A percentile compares a stretch with the other conserved stretches of the same genome.
These are phyloP conservation scores for Akanthomyces dipterigenus DNA, from an alignment of 2,329 filamentous ascomycete species.

Conservation along the genomic window DNA sequence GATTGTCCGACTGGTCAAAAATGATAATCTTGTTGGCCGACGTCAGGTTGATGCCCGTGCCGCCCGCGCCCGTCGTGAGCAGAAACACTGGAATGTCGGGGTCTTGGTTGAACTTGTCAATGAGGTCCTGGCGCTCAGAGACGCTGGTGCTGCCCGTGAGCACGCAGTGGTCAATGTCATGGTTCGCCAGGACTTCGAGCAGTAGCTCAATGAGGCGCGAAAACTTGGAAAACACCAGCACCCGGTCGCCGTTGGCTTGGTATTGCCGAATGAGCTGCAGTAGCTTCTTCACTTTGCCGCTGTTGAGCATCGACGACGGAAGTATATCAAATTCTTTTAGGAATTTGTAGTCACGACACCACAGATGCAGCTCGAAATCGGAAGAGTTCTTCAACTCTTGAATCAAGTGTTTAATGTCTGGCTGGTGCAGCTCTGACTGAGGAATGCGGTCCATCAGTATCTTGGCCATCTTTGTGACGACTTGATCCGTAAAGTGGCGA, in stretches of 20 bases:
- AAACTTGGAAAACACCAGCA: constrained; percentile 90
- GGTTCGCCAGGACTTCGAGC: constrained; percentile 68
- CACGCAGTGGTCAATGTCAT: constrained; percentile 71
- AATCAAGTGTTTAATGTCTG: constrained; percentile 45
- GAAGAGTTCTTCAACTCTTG: constrained; percentile 52
- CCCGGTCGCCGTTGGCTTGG: constrained; percentile 73
- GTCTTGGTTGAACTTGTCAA: constrained; percentile 78
- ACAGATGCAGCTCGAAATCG: constrained; percentile 59
- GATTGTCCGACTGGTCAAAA: constrained; percentile 95
- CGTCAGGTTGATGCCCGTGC: constrained; percentile 94
- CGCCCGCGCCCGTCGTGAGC: constrained; percentile 86
- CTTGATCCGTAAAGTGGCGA: constrained; percentile 68
- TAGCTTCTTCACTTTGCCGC: constrained; percentile 81
- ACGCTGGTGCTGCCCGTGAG: constrained; percentile 82
- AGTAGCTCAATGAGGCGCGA: constrained; percentile 87
- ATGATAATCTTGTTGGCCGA: constrained; percentile 97
- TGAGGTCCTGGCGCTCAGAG: constrained; percentile 74
- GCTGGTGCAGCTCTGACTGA: constrained; percentile 45
- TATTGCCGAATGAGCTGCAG: constrained; percentile 67
- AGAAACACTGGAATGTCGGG: constrained; percentile 80
- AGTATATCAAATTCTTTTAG: constrained; percentile 48
- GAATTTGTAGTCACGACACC: constrained; percentile 55
- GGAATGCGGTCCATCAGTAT: constrained; percentile 66
- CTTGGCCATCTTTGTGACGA: constrained; percentile 68
- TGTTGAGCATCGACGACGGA: constrained; percentile 47